Base-by-base conservation (phyloP, 2,329 filamentous ascomycete species). In the Hypoxylon sp. region DNA sequence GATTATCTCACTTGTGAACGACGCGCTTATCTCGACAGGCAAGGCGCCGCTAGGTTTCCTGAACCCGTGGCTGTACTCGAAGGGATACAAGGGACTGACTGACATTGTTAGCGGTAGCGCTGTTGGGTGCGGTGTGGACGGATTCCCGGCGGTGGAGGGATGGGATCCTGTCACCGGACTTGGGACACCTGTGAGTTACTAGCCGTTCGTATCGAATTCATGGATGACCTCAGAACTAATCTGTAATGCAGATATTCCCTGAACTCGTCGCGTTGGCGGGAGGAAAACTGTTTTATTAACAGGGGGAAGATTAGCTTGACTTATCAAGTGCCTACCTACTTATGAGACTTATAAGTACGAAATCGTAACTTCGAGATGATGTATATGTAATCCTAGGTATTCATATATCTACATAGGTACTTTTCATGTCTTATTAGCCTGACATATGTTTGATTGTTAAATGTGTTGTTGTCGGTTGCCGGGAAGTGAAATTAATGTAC, bases 1-100 rank as follows among this genome's bases (percentile, higher is more conserved):
- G 17, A 82, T 91, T 63, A 81, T 92, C 39, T 80, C 86, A 1
- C 81, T 92, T 3, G 80, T 91, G 48, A 92, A 92, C 71, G 89
- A 91, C 67, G 87, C 87, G 0, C 80, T 88, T 13, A 76, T 90
- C 17, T 79, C 84, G 0, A 79, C 79, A 10, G 86, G 86, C 6
- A 84, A 85, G 74, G 74, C 75, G 6, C 73, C 77, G 0, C 73
- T 84, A 3, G 82, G 82, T 1, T 83, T 83, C 73, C 72, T 84
- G 71, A 84, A 84, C 70, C 82, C 82, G 5, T 82, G 80, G 81
- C 58, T 84, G 39, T 84, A 83, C 68, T 71, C 73, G 17, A 74
- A 65, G 48, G 78, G 73, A 14, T 75, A 72, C 24, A 75, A 75
- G 26, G 80, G 76, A 0, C 73, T 84, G 35, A 82, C 78, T 6